These are phyloP conservation scores for Candida vartiovaarae DNA, from an alignment of 805 yeast genomes.

Conservation along the genomic window DNA sequence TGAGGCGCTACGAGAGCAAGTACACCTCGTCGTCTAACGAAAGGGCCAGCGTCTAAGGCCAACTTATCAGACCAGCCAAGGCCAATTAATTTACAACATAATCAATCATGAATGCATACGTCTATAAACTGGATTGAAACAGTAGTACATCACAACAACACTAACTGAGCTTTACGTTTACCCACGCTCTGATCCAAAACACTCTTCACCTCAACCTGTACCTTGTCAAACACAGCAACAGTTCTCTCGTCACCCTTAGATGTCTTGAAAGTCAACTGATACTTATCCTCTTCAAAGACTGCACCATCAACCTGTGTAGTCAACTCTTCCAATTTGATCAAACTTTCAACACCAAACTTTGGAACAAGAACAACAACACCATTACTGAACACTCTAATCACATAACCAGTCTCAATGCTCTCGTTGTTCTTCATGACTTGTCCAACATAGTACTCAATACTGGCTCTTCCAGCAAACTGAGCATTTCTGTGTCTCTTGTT, in stretches of 20 bases:
- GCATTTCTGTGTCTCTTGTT: slow-evolving; percentile 95
- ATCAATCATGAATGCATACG: too few relatives aligned
- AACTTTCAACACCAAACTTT: slow-evolving; percentile 90
- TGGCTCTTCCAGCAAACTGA: slow-evolving; percentile 97
- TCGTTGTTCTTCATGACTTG: slow-evolving; percentile 90
- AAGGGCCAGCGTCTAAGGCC: too few relatives aligned
- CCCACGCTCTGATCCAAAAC: slow-evolving; percentile 83
- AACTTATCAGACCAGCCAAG: too few relatives aligned
- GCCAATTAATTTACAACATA: too few relatives aligned
- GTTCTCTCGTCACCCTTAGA: slow-evolving; percentile 38
- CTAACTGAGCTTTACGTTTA: slow-evolving; percentile 82
- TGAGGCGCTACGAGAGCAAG: slow-evolving; percentile 28
- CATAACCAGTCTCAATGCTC: slow-evolving; percentile 78
- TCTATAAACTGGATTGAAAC: too few relatives aligned
- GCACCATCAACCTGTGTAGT: slow-evolving; percentile 57
- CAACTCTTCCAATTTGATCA: slow-evolving; percentile 74
- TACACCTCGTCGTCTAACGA: not conserved
- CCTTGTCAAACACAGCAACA: slow-evolving; percentile 76
- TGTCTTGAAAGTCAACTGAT: slow-evolving; percentile 53
- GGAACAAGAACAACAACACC: slow-evolving; percentile 95
- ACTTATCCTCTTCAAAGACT: slow-evolving; percentile 70
- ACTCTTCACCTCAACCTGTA: slow-evolving; percentile 75
- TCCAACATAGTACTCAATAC: slow-evolving; percentile 96
- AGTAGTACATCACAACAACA: slow-evolving; percentile 26
- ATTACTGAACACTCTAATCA: slow-evolving; percentile 86